phyloP scores from a whole-genome alignment of 1,284 basidiomycete species.

The Ustilago bromivora region DNA sequence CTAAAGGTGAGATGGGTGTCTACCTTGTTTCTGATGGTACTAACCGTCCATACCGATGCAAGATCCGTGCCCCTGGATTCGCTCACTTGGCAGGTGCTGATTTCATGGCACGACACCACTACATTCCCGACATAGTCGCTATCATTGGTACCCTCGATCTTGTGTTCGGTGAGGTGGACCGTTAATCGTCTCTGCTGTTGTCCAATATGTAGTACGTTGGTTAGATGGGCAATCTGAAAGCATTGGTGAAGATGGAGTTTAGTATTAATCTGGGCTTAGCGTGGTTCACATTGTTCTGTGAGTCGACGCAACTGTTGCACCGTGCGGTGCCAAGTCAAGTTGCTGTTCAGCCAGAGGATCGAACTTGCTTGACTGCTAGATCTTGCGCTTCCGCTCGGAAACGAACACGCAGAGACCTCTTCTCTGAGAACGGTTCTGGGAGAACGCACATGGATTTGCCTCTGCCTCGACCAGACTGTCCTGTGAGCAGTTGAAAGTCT shows the following conservation, averaged over 20 bases:
- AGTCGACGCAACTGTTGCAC: no score
- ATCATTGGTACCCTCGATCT: slow-evolving; percentile 69
- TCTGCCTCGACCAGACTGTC: no score
- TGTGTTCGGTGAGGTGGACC: slow-evolving; percentile 69
- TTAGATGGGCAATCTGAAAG: slow-evolving; percentile 28
- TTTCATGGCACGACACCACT: slow-evolving; percentile 67
- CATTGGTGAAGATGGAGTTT: background rate
- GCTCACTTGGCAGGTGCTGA: slow-evolving; percentile 68
- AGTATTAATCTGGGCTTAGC: no score
- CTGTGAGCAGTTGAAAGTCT: no score
- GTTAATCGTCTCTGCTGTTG: slow-evolving; percentile 14
- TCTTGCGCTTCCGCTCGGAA: background rate
- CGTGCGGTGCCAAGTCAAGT: no score
- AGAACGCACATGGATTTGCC: background rate
- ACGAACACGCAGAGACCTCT: background rate
- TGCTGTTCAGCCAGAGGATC: no score
- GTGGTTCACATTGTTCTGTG: no score
- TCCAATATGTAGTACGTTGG: slow-evolving; percentile 9
- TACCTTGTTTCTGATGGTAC: slow-evolving; percentile 69
- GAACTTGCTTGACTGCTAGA: background rate
- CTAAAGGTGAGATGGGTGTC: slow-evolving; percentile 91
- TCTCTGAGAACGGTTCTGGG: background rate
- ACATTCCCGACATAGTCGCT: slow-evolving; percentile 67
- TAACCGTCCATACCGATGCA: slow-evolving; percentile 69
- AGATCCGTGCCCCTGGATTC: slow-evolving; percentile 68